Evolutionary conservation across 345 rosid genomes (phyloP).

Genomic region (Cardamine resedifolia): DNA sequence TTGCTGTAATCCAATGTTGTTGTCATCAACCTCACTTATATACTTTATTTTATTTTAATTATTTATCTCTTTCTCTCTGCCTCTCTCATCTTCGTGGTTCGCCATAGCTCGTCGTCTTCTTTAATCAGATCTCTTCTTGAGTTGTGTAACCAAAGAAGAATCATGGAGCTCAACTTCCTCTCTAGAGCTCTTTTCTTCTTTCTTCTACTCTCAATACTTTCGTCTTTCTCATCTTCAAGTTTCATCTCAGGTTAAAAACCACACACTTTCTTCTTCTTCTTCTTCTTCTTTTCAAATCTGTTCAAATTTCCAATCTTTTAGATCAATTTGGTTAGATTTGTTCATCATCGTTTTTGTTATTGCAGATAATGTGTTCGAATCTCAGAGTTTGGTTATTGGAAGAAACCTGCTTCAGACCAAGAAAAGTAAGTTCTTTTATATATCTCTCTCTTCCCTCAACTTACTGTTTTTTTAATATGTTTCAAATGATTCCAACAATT

Average conservation of each 20-base stretch:
- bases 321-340: background rate
- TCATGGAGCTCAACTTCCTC: constrained; percentile 35
- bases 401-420: constrained; percentile 76
- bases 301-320: background rate
- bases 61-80: background rate
- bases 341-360: constrained; percentile 14
- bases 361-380: constrained; percentile 56
- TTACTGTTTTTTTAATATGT: background rate
- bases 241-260: constrained; percentile 71
- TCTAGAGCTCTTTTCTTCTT: constrained; percentile 34
- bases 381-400: constrained; percentile 44
- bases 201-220: constrained; percentile 37
- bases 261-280: background rate
- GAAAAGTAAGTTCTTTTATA: constrained; percentile 42
- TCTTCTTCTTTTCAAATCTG: background rate
- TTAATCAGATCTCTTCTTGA: constrained; percentile 30
- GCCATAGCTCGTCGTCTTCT: constrained; percentile 21
- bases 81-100: constrained; percentile 13
- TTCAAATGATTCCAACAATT: background rate
- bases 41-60: background rate
- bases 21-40: background rate
- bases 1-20: constrained; percentile 20
- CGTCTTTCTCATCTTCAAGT: constrained; percentile 41
- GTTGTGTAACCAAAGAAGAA: background rate
- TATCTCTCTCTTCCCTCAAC: constrained; percentile 2